A percentile compares a stretch with the other conserved stretches of the same genome.
Evolutionary conservation across 2,329 filamentous ascomycete genomes (phyloP).

Genomic region (Fusarium subtropicale): DNA sequence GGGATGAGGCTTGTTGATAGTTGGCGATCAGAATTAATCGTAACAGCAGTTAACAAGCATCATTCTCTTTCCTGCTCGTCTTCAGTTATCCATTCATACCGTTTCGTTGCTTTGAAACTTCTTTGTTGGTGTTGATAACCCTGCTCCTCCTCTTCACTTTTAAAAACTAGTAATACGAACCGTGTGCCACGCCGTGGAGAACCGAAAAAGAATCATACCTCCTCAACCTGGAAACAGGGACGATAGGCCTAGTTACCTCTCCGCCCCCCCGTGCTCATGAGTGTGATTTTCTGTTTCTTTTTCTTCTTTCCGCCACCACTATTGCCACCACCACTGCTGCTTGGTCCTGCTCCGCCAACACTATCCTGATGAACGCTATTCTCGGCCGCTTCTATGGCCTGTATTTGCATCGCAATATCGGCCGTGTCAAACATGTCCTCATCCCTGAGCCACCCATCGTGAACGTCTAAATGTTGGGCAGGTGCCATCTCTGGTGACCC

Average conservation of each 20-base stretch:
- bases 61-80: neutral
- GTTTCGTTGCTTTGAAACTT: neutral
- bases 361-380: constrained; percentile 36
- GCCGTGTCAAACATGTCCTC: constrained; percentile 76
- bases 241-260: constrained; percentile 54
- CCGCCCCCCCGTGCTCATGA: constrained; percentile 75
- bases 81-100: neutral
- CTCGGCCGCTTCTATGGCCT: constrained; percentile 61
- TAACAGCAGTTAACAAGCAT: neutral
- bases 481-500: constrained; percentile 66
- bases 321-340: constrained; percentile 40
- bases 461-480: constrained; percentile 47
- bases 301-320: constrained; percentile 68
- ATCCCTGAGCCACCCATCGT: constrained; percentile 89
- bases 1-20: neutral
- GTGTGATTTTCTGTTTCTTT: constrained; percentile 78
- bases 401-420: constrained; percentile 70
- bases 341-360: constrained; percentile 30
- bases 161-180: constrained; percentile 3
- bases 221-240: constrained; percentile 6
- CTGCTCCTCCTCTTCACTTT: constrained; percentile 3
- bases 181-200: constrained; percentile 4
- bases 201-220: neutral
- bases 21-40: neutral
- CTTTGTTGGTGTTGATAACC: constrained; percentile 12